Percentiles rank a stretch among this genome's conserved stretches.
Evolutionary conservation across 2,329 filamentous ascomycete genomes (phyloP).

Genomic region (Sclerotinia spermophila): DNA sequence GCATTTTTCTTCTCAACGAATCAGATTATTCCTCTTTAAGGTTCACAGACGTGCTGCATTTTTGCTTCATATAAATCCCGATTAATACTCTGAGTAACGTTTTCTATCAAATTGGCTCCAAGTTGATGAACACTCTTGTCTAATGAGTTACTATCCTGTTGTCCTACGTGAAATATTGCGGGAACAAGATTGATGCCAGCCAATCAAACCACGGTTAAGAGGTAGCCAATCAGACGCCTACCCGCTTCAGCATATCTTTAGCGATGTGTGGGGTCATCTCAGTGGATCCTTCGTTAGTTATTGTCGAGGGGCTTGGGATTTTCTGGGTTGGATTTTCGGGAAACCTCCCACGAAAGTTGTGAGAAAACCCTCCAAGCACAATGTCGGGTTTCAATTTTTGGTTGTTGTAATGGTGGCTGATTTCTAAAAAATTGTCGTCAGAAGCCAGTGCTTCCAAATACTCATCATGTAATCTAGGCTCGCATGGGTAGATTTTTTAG

Average conservation of each 20-base stretch:
- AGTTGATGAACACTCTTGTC: neutral
- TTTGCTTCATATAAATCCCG: no score
- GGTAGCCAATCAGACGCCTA: neutral
- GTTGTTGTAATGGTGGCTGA: neutral
- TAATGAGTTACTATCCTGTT: neutral
- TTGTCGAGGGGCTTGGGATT: neutral
- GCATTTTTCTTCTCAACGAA: neutral
- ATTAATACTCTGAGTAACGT: neutral
- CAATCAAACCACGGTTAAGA: neutral
- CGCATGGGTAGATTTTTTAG: neutral
- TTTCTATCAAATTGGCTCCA: fast-evolving
- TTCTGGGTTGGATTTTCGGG: fast-evolving
- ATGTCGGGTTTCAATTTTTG: fast-evolving
- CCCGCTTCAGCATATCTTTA: neutral
- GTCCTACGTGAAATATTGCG: neutral
- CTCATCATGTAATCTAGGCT: no score
- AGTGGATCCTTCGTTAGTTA: neutral
- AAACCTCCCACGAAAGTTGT: fast-evolving
- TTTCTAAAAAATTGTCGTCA: no score
- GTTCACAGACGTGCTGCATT: neutral
- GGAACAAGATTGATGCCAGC: neutral
- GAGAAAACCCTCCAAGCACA: fast-evolving
- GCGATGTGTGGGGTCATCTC: neutral
- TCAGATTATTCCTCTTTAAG: neutral
- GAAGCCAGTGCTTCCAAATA: neutral